Evolutionary conservation across 177 flowering plant species (phyloP).

Genomic region (Vitis hybrid): DNA sequence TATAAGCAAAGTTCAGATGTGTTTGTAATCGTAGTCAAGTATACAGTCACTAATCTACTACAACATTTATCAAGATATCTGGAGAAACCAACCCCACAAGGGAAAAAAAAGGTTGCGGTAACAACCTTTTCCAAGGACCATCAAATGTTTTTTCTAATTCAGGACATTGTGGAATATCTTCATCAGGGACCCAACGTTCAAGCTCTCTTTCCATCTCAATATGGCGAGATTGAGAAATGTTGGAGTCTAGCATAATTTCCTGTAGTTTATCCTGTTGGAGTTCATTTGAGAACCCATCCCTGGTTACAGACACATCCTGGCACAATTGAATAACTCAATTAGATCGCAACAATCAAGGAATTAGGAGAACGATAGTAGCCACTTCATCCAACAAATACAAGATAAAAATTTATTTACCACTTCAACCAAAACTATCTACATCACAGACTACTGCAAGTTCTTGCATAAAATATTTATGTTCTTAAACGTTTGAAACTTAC

Average conservation of each 20-base stretch:
- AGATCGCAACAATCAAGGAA: not conserved
- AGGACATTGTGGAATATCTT: slow-evolving; percentile 67
- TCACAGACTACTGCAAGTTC: too few relatives aligned
- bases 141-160: slow-evolving; percentile 87
- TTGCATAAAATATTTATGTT: too few relatives aligned
- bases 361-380: not conserved
- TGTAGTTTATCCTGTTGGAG: slow-evolving; percentile 47
- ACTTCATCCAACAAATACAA: not conserved
- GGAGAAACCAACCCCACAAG: not conserved
- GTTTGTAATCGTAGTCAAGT: not conserved
- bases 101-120: slow-evolving; percentile 7
- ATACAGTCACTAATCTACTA: not conserved
- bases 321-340: slow-evolving; percentile 16
- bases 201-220: slow-evolving; percentile 74
- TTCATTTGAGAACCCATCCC: slow-evolving; percentile 53
- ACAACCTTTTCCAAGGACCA: slow-evolving; percentile 78
- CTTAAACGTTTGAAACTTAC: too few relatives aligned
- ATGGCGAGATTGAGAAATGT: slow-evolving; percentile 72
- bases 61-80: slow-evolving; percentile 4
- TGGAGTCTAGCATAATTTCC: slow-evolving; percentile 81
- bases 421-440: not conserved
- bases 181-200: slow-evolving; percentile 94
- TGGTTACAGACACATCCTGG: slow-evolving; percentile 71
- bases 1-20: too few relatives aligned
- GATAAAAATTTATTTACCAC: not conserved